Evolutionary conservation across 2,329 filamentous ascomycete genomes (phyloP).

Genomic region (Metarhizium anisopliae): DNA sequence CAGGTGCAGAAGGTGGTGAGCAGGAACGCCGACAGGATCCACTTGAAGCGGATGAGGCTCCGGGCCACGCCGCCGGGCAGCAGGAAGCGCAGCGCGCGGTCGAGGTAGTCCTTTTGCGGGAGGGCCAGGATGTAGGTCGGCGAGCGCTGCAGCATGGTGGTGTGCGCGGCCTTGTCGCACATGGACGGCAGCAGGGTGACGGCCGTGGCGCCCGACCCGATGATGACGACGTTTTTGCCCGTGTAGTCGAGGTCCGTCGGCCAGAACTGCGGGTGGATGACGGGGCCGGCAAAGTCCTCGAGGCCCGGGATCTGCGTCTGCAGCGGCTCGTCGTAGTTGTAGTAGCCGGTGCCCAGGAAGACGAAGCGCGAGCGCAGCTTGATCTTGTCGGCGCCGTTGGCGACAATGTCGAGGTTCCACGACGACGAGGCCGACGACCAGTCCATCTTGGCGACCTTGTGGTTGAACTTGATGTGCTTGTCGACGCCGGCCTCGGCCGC

Average conservation of each 20-base stretch:
- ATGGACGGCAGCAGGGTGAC: slow-evolving; percentile 64
- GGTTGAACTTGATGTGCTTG: slow-evolving; percentile 37
- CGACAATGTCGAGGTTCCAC: slow-evolving; percentile 39
- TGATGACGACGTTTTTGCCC: slow-evolving; percentile 57
- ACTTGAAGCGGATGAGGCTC: slow-evolving; percentile 35
- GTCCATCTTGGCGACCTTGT: slow-evolving; percentile 34
- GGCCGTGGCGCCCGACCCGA: slow-evolving; percentile 69
- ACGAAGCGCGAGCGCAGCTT: slow-evolving; percentile 39
- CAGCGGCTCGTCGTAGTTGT: slow-evolving; percentile 55
- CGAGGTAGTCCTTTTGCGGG: slow-evolving; percentile 27
- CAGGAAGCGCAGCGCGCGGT: slow-evolving; percentile 25
- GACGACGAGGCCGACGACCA: slow-evolving; percentile 45
- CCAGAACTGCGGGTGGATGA: slow-evolving; percentile 69
- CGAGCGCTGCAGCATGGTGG: slow-evolving; percentile 71
- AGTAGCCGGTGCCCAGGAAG: slow-evolving; percentile 55
- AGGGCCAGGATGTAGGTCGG: slow-evolving; percentile 57
- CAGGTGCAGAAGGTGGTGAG: slow-evolving; percentile 14
- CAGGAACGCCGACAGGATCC: slow-evolving; percentile 40
- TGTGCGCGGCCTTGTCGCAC: slow-evolving; percentile 49
- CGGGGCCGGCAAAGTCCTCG: slow-evolving; percentile 50
- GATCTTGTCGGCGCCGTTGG: slow-evolving; percentile 10
- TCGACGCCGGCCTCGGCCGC: slow-evolving; percentile 28
- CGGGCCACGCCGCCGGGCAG: slow-evolving; percentile 38
- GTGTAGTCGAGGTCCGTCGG: slow-evolving; percentile 53
- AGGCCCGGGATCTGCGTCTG: slow-evolving; percentile 53